phyloP scores from a whole-genome alignment of 352 stramenopile genomes.

The Phytophthora melonis region DNA sequence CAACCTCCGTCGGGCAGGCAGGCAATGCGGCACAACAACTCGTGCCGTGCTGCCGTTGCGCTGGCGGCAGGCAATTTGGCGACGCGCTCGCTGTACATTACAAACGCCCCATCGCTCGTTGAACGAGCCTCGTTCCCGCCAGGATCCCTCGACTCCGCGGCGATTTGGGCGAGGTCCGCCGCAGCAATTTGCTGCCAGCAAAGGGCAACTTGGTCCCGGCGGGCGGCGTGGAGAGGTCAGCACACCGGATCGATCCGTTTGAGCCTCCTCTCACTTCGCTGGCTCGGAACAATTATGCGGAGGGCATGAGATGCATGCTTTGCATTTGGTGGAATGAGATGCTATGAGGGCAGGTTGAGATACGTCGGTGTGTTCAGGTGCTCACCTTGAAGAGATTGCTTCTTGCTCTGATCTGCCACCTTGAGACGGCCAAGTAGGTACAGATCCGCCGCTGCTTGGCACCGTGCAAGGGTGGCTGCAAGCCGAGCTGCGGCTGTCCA shows the following conservation, averaged over 20 bases:
- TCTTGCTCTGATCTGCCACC: background rate
- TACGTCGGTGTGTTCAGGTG: background rate
- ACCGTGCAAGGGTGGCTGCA: background rate
- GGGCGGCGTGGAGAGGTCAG: background rate
- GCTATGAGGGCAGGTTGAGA: background rate
- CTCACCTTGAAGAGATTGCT: background rate
- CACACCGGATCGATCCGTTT: background rate
- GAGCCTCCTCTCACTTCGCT: background rate
- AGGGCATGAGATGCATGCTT: background rate
- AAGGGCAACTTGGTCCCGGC: background rate
- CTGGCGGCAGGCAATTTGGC: constrained; percentile 26
- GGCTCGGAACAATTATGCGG: background rate
- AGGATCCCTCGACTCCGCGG: constrained; percentile 25
- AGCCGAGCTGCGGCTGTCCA: background rate
- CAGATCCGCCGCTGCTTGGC: background rate
- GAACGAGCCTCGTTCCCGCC: constrained; percentile 5
- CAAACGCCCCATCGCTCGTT: constrained; percentile 10
- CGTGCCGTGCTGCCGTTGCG: background rate
- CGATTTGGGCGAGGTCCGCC: constrained; percentile 22
- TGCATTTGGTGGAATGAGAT: background rate
- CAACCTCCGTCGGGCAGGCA: too few species aligned
- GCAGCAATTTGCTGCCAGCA: too few species aligned
- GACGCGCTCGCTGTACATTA: constrained; percentile 3
- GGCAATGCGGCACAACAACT: too few species aligned
- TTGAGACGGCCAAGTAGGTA: background rate